phyloP scores from a whole-genome alignment of 495 filamentous ascomycete species.

The Margaritispora aquatica region DNA sequence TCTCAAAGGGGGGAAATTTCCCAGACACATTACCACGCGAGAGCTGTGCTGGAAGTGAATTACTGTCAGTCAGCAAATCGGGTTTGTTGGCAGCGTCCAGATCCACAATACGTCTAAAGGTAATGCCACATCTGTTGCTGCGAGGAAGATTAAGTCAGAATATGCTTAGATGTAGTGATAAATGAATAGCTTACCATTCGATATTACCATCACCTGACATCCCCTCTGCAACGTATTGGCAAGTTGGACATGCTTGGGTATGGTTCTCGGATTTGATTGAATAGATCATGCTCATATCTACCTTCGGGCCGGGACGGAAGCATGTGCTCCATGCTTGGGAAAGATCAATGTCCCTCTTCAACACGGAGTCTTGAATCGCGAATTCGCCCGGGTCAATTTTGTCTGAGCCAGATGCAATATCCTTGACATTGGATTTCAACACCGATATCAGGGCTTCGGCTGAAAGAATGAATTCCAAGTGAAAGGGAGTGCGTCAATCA shows the following conservation, averaged over 20 bases:
- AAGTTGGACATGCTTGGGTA: neutral
- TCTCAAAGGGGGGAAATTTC: neutral
- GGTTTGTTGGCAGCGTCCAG: no score
- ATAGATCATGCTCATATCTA: conserved; percentile 29
- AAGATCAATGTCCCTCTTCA: conserved; percentile 21
- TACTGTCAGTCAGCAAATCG: no score
- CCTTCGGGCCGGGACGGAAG: conserved; percentile 23
- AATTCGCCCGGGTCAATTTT: conserved; percentile 22
- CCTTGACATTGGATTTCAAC: conserved; percentile 18
- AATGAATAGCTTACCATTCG: no score
- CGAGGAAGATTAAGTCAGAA: no score
- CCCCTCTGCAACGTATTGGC: neutral
- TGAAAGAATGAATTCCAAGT: conserved; percentile 25
- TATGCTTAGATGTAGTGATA: no score
- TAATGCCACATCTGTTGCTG: no score
- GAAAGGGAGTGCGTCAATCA: conserved; percentile 28
- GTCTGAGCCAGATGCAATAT: conserved; percentile 12
- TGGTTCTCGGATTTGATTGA: neutral
- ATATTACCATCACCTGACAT: neutral
- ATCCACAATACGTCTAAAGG: no score
- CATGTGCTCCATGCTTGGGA: conserved; percentile 19
- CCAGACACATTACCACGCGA: neutral
- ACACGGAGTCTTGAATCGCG: conserved; percentile 22
- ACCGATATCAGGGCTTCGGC: conserved; percentile 21
- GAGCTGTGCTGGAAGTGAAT: neutral